A percentile compares a stretch with the other conserved stretches of the same genome.
These are phyloP conservation scores for Mallotus repandus DNA, from an alignment of 441 rosid species.

Conservation along the genomic window DNA sequence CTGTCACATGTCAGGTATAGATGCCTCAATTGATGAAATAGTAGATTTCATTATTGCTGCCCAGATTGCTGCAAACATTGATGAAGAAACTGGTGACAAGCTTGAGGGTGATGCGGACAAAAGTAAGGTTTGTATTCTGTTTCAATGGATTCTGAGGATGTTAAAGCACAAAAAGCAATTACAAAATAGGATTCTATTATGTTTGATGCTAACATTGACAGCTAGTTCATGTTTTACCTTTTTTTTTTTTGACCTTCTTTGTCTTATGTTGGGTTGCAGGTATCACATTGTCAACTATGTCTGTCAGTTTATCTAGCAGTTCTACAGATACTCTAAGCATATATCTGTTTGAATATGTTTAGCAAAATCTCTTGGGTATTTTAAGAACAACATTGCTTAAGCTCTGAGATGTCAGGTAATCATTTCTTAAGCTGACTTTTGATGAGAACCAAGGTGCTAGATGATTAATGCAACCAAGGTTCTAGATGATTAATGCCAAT, in stretches of 20 bases:
- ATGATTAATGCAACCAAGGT: too few species aligned
- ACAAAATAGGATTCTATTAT: not conserved
- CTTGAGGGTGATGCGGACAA: conserved; percentile 35
- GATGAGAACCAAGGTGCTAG: too few species aligned
- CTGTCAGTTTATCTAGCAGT: too few species aligned
- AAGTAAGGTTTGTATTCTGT: conserved; percentile 33
- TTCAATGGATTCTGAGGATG: not conserved
- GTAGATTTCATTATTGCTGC: conserved; percentile 89
- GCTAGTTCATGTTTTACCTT: not conserved
- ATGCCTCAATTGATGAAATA: conserved; percentile 60
- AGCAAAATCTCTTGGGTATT: too few species aligned
- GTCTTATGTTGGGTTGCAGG: not conserved
- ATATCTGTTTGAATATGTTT: too few species aligned
- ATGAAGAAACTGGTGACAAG: conserved; percentile 40
- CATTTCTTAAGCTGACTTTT: too few species aligned
- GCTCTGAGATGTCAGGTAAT: too few species aligned
- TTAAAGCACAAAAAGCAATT: not conserved
- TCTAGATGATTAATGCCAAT: too few species aligned
- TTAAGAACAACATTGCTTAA: too few species aligned
- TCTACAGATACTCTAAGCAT: too few species aligned
- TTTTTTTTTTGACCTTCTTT: not conserved
- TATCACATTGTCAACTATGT: too few species aligned
- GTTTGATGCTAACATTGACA: not conserved
- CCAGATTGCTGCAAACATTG: conserved; percentile 61
- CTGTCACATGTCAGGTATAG: conserved; percentile 46